Evolutionary conservation across 2,329 filamentous ascomycete genomes (phyloP), one percentile per base, ranked within the genome.

Genomic region (Cryoendolithus antarcticus): DNA sequence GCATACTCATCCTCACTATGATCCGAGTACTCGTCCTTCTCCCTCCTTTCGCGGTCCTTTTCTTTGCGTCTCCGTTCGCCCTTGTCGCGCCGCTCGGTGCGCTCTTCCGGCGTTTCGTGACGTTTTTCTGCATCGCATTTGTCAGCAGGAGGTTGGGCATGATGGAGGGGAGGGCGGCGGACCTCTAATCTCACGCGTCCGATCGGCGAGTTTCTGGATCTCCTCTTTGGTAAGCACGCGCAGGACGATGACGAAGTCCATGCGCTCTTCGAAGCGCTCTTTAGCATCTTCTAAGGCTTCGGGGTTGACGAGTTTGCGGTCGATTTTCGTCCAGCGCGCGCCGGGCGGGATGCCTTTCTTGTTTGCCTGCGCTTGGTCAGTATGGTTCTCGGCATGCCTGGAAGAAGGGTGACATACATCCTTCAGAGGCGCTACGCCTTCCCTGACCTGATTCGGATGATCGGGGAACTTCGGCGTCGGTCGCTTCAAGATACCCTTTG

Each of bases 241-340:
- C 40, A 96, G 69, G 2, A 95, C 86, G 58, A 95, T 94, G 43
- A 96, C 86, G 59, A 86, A 93, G 54, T 94, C 86, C 43, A 86
- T 75, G n/a, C 86, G 75, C 51, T 93, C 83, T 61, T 96, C 89
- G 49, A 82, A 96, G 24, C 89, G 73, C 64, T 95, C 88, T 52
- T 91, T 83, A n/a, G 83, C 82, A 44, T 83, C 73, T 42, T 84
- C 82, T 34, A 96, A 65, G 1, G 88, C 86, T 50, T 89, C 82
- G 0, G 88, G 86, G 50, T 93, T 95, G 52, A 96, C 88, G 40
- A 93, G 72, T 48, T 81, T 78, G 41, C 88, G 77, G 56, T 82
- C 84, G 55, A 96, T 88, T 65, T 91, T 93, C 34, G 88, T 95
- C 88, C 88, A 95, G 39, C 86, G 75, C 28, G 88, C 88, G 41